Evolutionary conservation across 2,329 filamentous ascomycete species (phyloP).

Genomic region (Geosmithia morbida): DNA sequence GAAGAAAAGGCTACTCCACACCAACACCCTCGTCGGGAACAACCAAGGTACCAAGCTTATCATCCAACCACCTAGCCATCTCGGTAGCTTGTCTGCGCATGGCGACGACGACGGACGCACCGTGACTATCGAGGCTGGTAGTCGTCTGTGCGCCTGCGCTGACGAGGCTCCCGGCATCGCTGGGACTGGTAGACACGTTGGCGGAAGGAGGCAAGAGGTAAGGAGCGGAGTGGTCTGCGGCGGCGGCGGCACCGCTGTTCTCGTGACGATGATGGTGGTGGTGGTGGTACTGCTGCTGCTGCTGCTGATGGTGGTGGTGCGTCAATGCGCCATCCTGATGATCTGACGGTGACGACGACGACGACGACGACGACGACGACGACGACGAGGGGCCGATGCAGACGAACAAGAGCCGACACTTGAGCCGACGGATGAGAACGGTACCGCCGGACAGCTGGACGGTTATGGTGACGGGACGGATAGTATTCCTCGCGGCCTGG

Average conservation of each 20-base stretch:
- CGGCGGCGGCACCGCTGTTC: neutral
- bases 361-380: conserved; percentile 1
- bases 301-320: conserved; percentile 2
- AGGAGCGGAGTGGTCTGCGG: too few species aligned
- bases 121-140: conserved; percentile 21
- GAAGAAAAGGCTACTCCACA: conserved; percentile 4
- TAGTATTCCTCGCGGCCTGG: conserved; percentile 4
- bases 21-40: conserved; percentile 38
- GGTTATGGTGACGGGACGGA: conserved; percentile 31
- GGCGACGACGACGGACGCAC: conserved; percentile 30
- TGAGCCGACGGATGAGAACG: conserved; percentile 41
- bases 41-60: conserved; percentile 37
- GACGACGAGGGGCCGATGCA: conserved; percentile 33
- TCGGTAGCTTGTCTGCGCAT: conserved; percentile 44
- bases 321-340: conserved; percentile 12
- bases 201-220: conserved; percentile 3
- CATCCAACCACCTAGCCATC: conserved; percentile 43
- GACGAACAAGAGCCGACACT: conserved; percentile 47
- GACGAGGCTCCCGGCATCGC: conserved; percentile 31
- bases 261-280: conserved; percentile 1
- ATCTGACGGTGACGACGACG: conserved; percentile 6
- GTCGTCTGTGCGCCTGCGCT: conserved; percentile 30
- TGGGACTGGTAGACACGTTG: conserved; percentile 11
- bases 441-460: conserved; percentile 44
- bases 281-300: conserved; percentile 3